These are phyloP conservation scores for Podila verticillata DNA, from an alignment of 192 early-diverging fungal species.

Conservation along the genomic window DNA sequence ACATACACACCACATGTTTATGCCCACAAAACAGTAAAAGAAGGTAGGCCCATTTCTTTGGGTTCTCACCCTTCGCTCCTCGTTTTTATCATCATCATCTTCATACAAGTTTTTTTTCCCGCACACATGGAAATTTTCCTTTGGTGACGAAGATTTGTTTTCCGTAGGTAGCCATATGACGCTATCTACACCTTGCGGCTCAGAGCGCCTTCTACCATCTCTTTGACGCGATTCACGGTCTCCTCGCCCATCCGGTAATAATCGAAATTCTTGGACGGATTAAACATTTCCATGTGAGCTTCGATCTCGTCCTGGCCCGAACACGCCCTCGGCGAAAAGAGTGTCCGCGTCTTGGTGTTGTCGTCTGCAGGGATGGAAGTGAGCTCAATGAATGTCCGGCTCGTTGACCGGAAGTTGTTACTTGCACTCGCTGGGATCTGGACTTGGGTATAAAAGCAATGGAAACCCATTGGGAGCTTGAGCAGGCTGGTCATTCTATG, in stretches of 20 bases:
- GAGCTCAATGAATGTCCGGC: slow-evolving; percentile 45
- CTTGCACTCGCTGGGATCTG: slow-evolving; percentile 30
- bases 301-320: slow-evolving; percentile 51
- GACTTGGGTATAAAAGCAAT: slow-evolving; percentile 55
- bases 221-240: slow-evolving; percentile 15
- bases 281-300: slow-evolving; percentile 54
- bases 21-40: too few relatives aligned
- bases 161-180: too few relatives aligned
- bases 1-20: too few relatives aligned
- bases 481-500: slow-evolving; percentile 19
- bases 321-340: slow-evolving; percentile 35
- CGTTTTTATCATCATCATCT: too few relatives aligned
- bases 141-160: too few relatives aligned
- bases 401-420: slow-evolving; percentile 16
- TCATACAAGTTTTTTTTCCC: too few relatives aligned
- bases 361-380: slow-evolving; percentile 15
- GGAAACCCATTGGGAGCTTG: slow-evolving; percentile 34
- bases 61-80: too few relatives aligned
- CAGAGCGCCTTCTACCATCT: slow-evolving; percentile 34
- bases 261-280: slow-evolving; percentile 43
- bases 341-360: background rate
- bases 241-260: slow-evolving; percentile 48
- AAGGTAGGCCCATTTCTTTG: too few relatives aligned
- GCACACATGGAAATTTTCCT: too few relatives aligned
- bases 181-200: background rate